These are phyloP conservation scores for Inonotus hispidus DNA, from an alignment of 1,284 basidiomycete species.

Conservation along the genomic window DNA sequence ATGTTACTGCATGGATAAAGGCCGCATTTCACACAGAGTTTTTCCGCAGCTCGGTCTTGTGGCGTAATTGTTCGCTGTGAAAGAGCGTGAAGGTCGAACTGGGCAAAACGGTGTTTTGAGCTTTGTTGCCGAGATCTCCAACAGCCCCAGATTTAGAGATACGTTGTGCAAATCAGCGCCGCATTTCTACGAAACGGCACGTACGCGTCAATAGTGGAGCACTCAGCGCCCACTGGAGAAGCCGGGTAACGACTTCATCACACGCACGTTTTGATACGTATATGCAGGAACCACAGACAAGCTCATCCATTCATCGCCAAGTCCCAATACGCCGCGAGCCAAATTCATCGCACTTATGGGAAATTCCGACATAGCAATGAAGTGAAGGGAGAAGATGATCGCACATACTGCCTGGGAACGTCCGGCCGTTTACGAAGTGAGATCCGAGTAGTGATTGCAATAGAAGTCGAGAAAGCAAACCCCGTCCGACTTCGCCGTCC, in stretches of 20 bases:
- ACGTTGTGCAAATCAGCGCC: background rate
- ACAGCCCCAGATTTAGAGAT: background rate
- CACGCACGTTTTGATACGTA: too few species aligned
- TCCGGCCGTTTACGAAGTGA: background rate
- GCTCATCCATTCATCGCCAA: background rate
- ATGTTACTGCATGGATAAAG: background rate
- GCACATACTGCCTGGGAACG: background rate
- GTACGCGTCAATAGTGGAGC: background rate
- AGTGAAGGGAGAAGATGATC: background rate
- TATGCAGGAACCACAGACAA: background rate
- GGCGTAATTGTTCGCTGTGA: too few species aligned
- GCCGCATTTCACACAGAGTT: background rate
- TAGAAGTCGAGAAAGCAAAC: background rate
- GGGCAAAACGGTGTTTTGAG: background rate
- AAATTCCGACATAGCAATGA: background rate
- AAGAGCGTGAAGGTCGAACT: background rate
- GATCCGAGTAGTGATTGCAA: background rate
- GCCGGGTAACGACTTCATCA: too few species aligned
- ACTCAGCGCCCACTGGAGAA: background rate
- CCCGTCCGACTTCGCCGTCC: conserved; percentile 11
- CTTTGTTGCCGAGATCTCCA: conserved; percentile 7
- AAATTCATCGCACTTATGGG: background rate
- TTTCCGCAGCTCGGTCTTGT: background rate
- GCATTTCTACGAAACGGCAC: background rate
- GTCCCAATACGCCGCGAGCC: background rate